Conservation (phyloP, 768 basidiomycete species). For the Mycena haematopus region DNA sequence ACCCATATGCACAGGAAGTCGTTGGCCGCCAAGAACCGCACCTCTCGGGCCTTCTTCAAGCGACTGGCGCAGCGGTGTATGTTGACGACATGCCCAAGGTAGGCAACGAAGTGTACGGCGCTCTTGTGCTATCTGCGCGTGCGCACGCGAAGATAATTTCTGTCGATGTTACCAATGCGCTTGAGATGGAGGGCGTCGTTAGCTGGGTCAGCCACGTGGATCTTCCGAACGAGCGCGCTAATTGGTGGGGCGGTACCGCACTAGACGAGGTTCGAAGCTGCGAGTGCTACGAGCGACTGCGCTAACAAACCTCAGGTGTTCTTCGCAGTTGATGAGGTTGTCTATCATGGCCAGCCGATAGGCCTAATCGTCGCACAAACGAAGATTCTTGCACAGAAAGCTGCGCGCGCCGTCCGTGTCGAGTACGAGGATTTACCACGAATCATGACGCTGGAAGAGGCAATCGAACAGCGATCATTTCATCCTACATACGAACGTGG, state of each 20-base stretch:
- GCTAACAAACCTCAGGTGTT: conserved; percentile 4
- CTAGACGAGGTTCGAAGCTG: conserved; percentile 19
- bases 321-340: conserved; percentile 13
- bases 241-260: conserved; percentile 30
- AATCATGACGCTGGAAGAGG: conserved; percentile 30
- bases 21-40: conserved; percentile 30
- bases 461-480: conserved; percentile 27
- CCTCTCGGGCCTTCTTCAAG: conserved; percentile 29
- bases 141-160: conserved; percentile 31
- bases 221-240: conserved; percentile 28
- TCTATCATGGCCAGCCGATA: conserved; percentile 30
- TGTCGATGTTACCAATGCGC: conserved; percentile 22
- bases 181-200: conserved; percentile 30
- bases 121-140: conserved; percentile 28
- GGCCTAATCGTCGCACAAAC: conserved; percentile 30
- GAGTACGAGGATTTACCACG: conserved; percentile 31
- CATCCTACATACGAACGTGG: conserved; percentile 28
- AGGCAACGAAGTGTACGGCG: conserved; percentile 29
- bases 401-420: conserved; percentile 28
- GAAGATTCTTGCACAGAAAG: conserved; percentile 32
- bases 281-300: background rate
- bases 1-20: conserved; percentile 31
- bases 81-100: conserved; percentile 32
- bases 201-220: conserved; percentile 27
- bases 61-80: conserved; percentile 30